Evolutionary conservation across 106 monocot genomes (phyloP).

Genomic region (Dendrobium catenatum): DNA sequence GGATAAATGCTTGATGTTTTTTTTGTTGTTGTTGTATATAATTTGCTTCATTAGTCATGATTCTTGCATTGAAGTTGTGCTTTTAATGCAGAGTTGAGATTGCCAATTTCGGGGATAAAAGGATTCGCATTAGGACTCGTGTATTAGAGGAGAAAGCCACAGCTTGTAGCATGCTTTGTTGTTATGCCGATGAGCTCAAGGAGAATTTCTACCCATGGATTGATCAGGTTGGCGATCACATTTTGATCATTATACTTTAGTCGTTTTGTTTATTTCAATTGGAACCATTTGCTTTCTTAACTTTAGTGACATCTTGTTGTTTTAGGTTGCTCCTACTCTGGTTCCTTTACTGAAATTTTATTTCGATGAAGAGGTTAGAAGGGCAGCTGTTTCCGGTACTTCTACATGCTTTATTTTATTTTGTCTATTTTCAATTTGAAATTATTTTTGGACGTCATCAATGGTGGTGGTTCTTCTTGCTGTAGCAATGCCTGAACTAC

Average conservation of each 20-base stretch:
- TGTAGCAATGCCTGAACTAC: constrained; percentile 88
- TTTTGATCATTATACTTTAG: background rate
- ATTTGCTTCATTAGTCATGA: background rate
- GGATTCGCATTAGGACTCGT: constrained; percentile 83
- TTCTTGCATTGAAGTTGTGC: background rate
- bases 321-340: constrained; percentile 84
- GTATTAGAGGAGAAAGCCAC: constrained; percentile 96
- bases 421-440: background rate
- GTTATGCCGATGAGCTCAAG: constrained; percentile 92
- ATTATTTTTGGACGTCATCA: background rate
- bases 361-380: constrained; percentile 93
- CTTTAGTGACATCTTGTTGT: constrained; percentile 2
- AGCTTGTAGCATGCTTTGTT: constrained; percentile 98
- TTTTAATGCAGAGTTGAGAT: constrained; percentile 67
- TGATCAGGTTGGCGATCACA: constrained; percentile 53
- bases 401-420: background rate
- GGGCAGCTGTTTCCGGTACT: constrained; percentile 93
- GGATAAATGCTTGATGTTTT: no score
- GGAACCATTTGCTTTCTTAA: background rate
- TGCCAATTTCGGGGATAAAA: constrained; percentile 85
- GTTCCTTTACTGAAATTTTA: constrained; percentile 96
- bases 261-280: background rate
- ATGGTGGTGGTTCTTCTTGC: background rate
- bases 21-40: no score
- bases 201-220: constrained; percentile 98